These are phyloP conservation scores for Platanthera guangdongensis DNA, from an alignment of 106 monocot species.

Conservation along the genomic window DNA sequence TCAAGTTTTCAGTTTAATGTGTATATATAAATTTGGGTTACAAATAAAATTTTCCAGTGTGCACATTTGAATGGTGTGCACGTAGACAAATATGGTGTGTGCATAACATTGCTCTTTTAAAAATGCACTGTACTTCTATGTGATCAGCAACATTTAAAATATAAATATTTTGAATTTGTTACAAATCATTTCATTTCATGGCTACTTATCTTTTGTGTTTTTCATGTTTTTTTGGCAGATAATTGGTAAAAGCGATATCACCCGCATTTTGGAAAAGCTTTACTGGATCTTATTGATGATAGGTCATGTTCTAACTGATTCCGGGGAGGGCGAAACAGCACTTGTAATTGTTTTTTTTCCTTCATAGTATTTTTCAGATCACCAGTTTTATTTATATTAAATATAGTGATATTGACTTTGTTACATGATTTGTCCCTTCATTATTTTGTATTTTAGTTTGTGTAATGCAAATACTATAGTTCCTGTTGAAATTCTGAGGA, in stretches of 20 bases:
- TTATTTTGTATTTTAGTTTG: not conserved
- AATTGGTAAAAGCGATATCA: slow-evolving; percentile 52
- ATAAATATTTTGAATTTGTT: not conserved
- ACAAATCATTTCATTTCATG: not conserved
- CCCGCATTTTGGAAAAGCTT: slow-evolving; percentile 73
- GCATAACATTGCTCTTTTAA: too few species aligned
- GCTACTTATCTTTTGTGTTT: not conserved
- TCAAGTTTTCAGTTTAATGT: too few species aligned
- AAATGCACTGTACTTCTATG: too few species aligned
- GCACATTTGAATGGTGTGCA: too few species aligned
- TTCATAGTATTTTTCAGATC: not conserved
- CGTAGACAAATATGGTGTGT: too few species aligned
- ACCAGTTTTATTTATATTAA: not conserved
- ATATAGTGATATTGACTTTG: not conserved
- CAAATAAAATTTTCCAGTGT: too few species aligned
- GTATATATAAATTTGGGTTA: too few species aligned
- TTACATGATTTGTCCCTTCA: not conserved
- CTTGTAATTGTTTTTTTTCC: slow-evolving; percentile 47
- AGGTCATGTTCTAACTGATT: slow-evolving; percentile 87
- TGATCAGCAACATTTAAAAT: not conserved
- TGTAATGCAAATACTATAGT: not conserved
- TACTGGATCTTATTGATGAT: slow-evolving; percentile 89
- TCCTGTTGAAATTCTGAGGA: not conserved
- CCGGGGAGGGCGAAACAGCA: slow-evolving; percentile 79
- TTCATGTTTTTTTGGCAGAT: slow-evolving; percentile 25